Conservation (phyloP, 148 eudicot species). For the Cornus suecica region DNA sequence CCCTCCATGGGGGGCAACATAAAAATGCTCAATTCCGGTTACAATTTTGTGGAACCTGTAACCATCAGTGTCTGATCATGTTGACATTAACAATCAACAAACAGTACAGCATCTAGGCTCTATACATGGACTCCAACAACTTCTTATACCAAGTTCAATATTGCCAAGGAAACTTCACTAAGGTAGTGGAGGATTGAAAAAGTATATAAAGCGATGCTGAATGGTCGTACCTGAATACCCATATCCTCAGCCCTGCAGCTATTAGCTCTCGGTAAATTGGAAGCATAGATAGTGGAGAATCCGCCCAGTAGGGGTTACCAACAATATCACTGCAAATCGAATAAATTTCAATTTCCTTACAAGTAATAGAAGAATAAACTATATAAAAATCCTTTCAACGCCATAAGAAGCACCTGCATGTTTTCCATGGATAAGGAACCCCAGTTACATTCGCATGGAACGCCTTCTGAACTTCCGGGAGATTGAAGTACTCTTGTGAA, state of each 20-base stretch:
- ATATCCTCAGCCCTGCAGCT: constrained; percentile 73
- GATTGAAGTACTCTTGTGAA: constrained; percentile 73
- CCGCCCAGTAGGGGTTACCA: constrained; percentile 74
- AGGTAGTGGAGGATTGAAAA: not conserved
- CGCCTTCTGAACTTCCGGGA: constrained; percentile 84
- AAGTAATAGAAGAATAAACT: not conserved
- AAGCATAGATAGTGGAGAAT: constrained; percentile 91
- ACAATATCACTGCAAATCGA: constrained; percentile 61
- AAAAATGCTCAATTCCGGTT: not conserved
- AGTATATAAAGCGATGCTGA: too few species aligned
- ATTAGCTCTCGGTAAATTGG: constrained; percentile 88
- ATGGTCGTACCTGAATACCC: constrained; percentile 75
- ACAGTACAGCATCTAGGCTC: too few species aligned
- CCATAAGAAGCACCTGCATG: constrained; percentile 61
- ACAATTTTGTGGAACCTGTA: not conserved
- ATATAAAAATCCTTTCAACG: not conserved
- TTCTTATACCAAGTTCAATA: not conserved
- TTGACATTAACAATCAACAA: not conserved
- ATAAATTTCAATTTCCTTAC: not conserved
- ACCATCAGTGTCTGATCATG: not conserved
- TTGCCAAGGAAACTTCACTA: not conserved
- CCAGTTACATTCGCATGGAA: constrained; percentile 72
- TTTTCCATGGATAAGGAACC: constrained; percentile 65
- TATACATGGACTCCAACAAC: not conserved
- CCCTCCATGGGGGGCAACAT: not conserved